Evolutionary conservation across 768 basidiomycete genomes (phyloP).

Genomic region (Trametes punicea): DNA sequence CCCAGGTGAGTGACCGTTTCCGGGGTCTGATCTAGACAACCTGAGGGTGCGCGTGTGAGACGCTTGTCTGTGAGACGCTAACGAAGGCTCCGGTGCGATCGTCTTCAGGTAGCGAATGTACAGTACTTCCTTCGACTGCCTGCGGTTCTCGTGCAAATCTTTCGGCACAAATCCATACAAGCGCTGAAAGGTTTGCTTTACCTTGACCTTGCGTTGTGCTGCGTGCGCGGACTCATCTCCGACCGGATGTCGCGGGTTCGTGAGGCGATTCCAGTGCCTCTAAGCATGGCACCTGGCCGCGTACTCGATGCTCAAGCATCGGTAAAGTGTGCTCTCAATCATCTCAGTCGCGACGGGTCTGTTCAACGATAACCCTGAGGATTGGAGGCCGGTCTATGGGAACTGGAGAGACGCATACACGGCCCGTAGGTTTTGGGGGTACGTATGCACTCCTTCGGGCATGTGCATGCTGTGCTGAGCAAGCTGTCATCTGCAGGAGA

Average conservation of each 20-base stretch:
- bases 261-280: neutral
- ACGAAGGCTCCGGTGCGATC: too few relatives aligned
- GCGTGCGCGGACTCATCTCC: neutral
- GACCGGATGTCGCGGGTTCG: neutral
- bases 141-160: slow-evolving; percentile 1
- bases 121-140: too few relatives aligned
- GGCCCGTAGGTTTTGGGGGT: slow-evolving; percentile 42
- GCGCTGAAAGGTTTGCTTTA: neutral
- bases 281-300: neutral
- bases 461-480: neutral
- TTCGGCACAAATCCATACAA: slow-evolving; percentile 6
- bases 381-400: slow-evolving; percentile 41
- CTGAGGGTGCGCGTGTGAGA: too few relatives aligned
- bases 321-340: neutral
- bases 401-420: slow-evolving; percentile 34
- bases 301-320: neutral
- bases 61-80: too few relatives aligned
- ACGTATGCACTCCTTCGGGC: slow-evolving; percentile 13
- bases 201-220: too few relatives aligned
- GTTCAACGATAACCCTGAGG: slow-evolving; percentile 29
- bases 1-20: too few relatives aligned
- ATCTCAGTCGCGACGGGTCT: slow-evolving; percentile 16
- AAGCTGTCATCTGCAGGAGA: slow-evolving; percentile 21
- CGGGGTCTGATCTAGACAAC: too few relatives aligned
- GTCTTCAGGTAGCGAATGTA: too few relatives aligned